A percentile compares a stretch with the other conserved stretches of the same genome.
Evolutionary conservation across 805 yeast species (phyloP).

Genomic region (Yamadazyma insecticola): DNA sequence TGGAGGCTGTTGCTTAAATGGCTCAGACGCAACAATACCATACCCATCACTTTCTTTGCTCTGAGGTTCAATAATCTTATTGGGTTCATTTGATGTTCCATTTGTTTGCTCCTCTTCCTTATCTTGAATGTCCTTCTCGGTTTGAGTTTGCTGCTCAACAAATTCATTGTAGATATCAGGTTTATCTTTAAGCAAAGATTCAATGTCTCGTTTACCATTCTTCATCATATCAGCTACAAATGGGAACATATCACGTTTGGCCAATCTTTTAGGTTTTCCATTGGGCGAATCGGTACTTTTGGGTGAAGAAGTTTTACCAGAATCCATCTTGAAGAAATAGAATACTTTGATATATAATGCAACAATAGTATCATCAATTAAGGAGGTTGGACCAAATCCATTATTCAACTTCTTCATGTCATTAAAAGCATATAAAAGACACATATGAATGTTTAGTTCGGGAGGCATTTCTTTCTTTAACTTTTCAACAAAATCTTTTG

Average conservation of each 20-base stretch:
- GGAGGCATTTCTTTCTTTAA: constrained; percentile 30
- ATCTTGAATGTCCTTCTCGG: not conserved
- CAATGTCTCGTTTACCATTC: constrained; percentile 24
- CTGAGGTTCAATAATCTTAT: not conserved
- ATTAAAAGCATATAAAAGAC: constrained; percentile 42
- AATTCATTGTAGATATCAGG: constrained; percentile 29
- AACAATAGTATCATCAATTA: constrained; percentile 68
- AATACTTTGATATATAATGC: constrained; percentile 55
- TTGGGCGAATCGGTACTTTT: constrained; percentile 27
- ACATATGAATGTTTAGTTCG: constrained; percentile 30
- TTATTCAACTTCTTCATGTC: constrained; percentile 70
- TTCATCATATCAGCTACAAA: constrained; percentile 31
- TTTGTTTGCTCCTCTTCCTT: not conserved
- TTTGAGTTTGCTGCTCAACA: constrained; percentile 5
- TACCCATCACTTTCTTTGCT: not conserved
- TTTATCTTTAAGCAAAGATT: constrained; percentile 22
- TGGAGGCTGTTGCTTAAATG: too few species aligned
- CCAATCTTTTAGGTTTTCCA: constrained; percentile 31
- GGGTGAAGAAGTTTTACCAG: not conserved
- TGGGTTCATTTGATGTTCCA: not conserved
- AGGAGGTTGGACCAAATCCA: constrained; percentile 75
- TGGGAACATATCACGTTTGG: constrained; percentile 40
- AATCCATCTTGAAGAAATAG: constrained; percentile 10
- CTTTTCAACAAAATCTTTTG: constrained; percentile 25
- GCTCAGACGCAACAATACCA: too few species aligned